These are phyloP conservation scores for Fusarium oxysporum DNA, from an alignment of 2,329 filamentous ascomycete genomes.

Conservation along the genomic window DNA sequence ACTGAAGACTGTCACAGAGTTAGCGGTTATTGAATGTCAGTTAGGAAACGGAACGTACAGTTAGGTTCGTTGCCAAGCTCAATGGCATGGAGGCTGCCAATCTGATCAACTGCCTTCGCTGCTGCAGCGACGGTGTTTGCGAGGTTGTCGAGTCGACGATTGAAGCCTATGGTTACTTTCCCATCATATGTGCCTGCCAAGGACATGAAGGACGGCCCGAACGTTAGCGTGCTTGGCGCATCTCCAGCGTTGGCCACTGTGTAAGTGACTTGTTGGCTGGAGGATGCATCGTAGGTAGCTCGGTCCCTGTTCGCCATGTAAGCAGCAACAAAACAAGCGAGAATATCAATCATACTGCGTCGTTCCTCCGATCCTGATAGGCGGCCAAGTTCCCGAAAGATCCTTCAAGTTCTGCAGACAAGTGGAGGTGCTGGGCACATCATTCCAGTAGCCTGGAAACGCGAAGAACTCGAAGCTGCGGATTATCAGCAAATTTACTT, in stretches of 20 bases:
- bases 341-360: rapidly evolving
- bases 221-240: background rate
- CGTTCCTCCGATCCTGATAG: background rate
- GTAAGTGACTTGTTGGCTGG: background rate
- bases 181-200: background rate
- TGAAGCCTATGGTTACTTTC: rapidly evolving
- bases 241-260: background rate
- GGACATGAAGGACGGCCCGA: background rate
- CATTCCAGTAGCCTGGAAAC: background rate
- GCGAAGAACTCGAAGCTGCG: background rate
- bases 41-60: background rate
- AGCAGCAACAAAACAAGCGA: background rate
- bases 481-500: rapidly evolving
- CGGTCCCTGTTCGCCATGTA: background rate
- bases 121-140: background rate
- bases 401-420: background rate
- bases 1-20: background rate
- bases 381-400: background rate
- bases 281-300: background rate
- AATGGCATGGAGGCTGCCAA: background rate
- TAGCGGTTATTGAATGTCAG: too few species aligned
- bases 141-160: background rate
- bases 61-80: background rate
- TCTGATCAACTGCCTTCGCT: background rate
- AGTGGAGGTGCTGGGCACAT: background rate